These are phyloP conservation scores for Nicotiana attenuata DNA, from an alignment of 257 asterid genomes.

Conservation along the genomic window DNA sequence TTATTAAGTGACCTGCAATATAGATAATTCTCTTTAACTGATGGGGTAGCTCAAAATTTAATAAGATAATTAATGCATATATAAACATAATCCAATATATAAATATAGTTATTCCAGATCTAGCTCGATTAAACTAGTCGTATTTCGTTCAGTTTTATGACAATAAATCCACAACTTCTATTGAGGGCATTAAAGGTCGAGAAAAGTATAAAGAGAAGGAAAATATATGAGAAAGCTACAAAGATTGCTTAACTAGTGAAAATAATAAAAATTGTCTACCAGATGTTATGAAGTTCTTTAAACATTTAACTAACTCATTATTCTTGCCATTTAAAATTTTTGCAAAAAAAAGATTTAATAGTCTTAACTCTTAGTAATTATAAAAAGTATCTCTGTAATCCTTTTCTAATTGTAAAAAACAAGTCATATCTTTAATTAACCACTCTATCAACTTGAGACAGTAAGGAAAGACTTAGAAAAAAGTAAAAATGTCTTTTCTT, in stretches of 20 bases:
- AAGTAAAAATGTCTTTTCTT: background rate
- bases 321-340: background rate
- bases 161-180: background rate
- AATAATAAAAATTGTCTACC: too few relatives aligned
- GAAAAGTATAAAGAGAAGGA: background rate
- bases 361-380: background rate
- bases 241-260: background rate
- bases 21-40: too few relatives aligned
- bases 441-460: background rate
- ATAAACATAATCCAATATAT: too few relatives aligned
- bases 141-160: background rate
- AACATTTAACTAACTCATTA: too few relatives aligned
- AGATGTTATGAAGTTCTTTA: too few relatives aligned
- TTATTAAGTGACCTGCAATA: too few relatives aligned
- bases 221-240: background rate
- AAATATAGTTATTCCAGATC: background rate
- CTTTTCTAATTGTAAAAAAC: background rate
- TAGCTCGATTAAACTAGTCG: background rate
- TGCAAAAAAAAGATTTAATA: background rate
- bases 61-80: too few relatives aligned
- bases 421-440: background rate
- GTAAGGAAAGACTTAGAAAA: too few relatives aligned
- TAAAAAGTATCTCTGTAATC: background rate
- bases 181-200: background rate
- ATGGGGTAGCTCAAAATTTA: too few relatives aligned